Percentiles rank a stretch among this genome's conserved stretches.
phyloP scores from a whole-genome alignment of 2,329 filamentous ascomycete genomes.

The Trichoderma endophyticum region DNA sequence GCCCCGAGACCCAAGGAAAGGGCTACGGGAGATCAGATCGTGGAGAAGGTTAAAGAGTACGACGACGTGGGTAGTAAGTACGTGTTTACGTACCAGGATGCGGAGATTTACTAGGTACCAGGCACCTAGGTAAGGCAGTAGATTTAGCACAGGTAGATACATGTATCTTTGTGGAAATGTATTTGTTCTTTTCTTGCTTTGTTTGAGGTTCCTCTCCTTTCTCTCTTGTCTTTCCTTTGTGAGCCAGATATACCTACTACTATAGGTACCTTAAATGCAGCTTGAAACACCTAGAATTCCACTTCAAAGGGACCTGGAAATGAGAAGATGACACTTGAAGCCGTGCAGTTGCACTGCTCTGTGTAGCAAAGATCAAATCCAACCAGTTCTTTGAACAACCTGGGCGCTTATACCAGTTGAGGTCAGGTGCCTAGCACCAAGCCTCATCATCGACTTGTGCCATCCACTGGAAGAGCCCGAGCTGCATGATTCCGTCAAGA shows the following conservation, averaged over 20 bases:
- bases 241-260: too few relatives aligned
- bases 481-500: not conserved
- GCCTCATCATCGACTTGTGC: not conserved
- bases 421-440: not conserved
- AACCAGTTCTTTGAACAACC: not conserved
- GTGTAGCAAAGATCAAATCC: not conserved
- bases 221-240: too few relatives aligned
- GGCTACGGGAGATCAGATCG: not conserved
- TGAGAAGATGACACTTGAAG: not conserved
- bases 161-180: too few relatives aligned
- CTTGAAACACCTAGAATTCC: not conserved
- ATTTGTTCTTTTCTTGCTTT: too few relatives aligned
- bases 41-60: not conserved
- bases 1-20: not conserved
- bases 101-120: not conserved
- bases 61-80: not conserved
- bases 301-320: not conserved
- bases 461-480: not conserved
- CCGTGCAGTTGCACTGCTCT: not conserved
- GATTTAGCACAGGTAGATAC: too few relatives aligned
- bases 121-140: too few relatives aligned
- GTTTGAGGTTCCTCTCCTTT: too few relatives aligned
- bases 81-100: not conserved
- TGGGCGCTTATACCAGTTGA: not conserved
- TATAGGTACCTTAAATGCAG: too few relatives aligned